Base-by-base conservation (phyloP, 768 basidiomycete species). In the Pseudohyphozyma bogoriensis region DNA sequence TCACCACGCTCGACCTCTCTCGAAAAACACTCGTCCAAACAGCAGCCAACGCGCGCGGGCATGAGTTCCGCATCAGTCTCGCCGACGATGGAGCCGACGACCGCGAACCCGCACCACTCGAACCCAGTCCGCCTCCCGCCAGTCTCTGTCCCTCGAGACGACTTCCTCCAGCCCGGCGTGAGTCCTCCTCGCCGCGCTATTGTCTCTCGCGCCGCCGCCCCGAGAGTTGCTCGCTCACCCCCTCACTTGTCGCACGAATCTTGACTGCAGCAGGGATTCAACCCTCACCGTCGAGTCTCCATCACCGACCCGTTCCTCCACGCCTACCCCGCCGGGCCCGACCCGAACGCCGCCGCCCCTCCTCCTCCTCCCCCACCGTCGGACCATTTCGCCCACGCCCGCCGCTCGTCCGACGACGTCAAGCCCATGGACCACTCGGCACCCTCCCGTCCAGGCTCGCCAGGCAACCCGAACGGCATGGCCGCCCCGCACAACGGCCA, bases 281-380 rank as follows among this genome's bases (percentile, higher is more conserved):
- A 59, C 37, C 44, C 47, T 3, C 49, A 42, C 13, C 49, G 64
- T 0, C 40, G 65, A 9, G 55, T 60, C 33, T 60, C 58, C 0
- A 57, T 63, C 56, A 66, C 61, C 33, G 65, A 66, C 22, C 65
- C 65, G 1, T 44, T 63, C 61, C 53, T 66, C 0, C 65, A 66
- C 65, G 65, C 65, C 40, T 66, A 60, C 59, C 53, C 61, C 6
- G 13, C 45, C 18, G 24, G 26, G 26, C 18, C 26, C 15, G 47
- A 29, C 10, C 11, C 47, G 28, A 18, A 7, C 13, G 47, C 47
- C 15, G n/a, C n/a, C n/a, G n/a, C n/a, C n/a, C n/a, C n/a, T n/a
- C n/a, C n/a, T n/a, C n/a, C n/a, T n/a, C n/a, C n/a, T n/a, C n/a
- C n/a, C n/a, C n/a, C n/a, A n/a, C n/a, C n/a, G n/a, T n/a, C n/a